These are phyloP conservation scores for Colletotrichum gigasporum DNA, from an alignment of 2,329 filamentous ascomycete species.

Conservation along the genomic window DNA sequence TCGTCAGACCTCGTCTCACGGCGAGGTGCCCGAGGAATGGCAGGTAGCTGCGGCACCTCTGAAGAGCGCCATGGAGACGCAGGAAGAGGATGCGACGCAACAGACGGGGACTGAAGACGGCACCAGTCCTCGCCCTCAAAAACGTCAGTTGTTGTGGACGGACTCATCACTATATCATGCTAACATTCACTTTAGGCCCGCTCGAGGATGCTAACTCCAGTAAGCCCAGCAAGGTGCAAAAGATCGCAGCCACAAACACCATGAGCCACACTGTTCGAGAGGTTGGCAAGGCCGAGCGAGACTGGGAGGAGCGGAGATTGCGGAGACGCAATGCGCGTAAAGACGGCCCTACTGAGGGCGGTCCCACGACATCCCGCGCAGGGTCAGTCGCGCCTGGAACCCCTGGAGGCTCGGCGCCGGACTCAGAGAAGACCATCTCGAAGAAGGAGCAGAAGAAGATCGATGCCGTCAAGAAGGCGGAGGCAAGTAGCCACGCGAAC, in stretches of 20 bases:
- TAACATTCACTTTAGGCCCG: slow-evolving; percentile 46
- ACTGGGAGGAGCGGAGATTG: slow-evolving; percentile 77
- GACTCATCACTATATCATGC: slow-evolving; percentile 1
- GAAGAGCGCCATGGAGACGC: slow-evolving; percentile 41
- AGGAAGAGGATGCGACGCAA: slow-evolving; percentile 30
- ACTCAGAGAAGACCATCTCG: slow-evolving; percentile 74
- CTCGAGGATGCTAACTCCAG: slow-evolving; percentile 40
- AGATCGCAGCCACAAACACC: slow-evolving; percentile 58
- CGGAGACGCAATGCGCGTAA: slow-evolving; percentile 72
- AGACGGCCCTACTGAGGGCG: slow-evolving; percentile 64
- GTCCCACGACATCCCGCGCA: slow-evolving; percentile 57
- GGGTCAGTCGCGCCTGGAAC: slow-evolving; percentile 69
- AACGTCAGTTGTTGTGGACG: slow-evolving; percentile 60
- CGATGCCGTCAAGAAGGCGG: slow-evolving; percentile 78
- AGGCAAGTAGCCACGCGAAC: slow-evolving; percentile 80
- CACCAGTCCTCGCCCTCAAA: slow-evolving; percentile 63
- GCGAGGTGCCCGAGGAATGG: slow-evolving; percentile 81
- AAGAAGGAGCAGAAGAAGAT: slow-evolving; percentile 89
- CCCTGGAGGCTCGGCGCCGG: slow-evolving; percentile 70
- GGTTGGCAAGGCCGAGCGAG: slow-evolving; percentile 72
- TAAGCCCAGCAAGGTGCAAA: slow-evolving; percentile 56
- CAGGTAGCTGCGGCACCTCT: slow-evolving; percentile 71
- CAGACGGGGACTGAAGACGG: slow-evolving; percentile 53
- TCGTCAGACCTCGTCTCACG: slow-evolving; percentile 82
- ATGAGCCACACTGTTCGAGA: slow-evolving; percentile 65